Conservation (phyloP, 768 basidiomycete species). For the Pisolithus microcarpus region DNA sequence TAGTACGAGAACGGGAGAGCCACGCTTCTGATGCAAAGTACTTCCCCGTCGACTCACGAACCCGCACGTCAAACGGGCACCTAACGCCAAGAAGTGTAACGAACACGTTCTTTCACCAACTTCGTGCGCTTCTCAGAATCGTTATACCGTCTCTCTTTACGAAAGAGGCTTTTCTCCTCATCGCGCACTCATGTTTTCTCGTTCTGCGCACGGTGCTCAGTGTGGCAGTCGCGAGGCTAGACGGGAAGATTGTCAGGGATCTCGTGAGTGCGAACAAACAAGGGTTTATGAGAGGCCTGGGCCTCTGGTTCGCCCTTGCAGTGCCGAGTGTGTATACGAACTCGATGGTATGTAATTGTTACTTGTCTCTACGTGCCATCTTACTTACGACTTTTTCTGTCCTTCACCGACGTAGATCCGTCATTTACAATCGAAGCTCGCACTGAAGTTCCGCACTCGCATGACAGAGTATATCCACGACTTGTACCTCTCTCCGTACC, state of each 20-base stretch:
- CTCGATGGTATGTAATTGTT: slow-evolving; percentile 58
- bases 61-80: slow-evolving; percentile 14
- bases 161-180: slow-evolving; percentile 67
- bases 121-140: slow-evolving; percentile 66
- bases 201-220: slow-evolving; percentile 82
- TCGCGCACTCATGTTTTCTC: slow-evolving; percentile 78
- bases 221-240: slow-evolving; percentile 79
- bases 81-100: slow-evolving; percentile 59
- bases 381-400: not conserved
- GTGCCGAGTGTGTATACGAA: slow-evolving; percentile 95
- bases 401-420: slow-evolving; percentile 81
- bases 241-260: slow-evolving; percentile 84
- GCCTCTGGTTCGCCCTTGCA: slow-evolving; percentile 83
- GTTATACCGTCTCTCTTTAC: slow-evolving; percentile 56
- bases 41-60: slow-evolving; percentile 53
- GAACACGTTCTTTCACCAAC: slow-evolving; percentile 60
- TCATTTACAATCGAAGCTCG: slow-evolving; percentile 80
- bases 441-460: slow-evolving; percentile 75
- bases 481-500: slow-evolving; percentile 75
- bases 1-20: slow-evolving; percentile 51
- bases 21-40: slow-evolving; percentile 46
- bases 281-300: slow-evolving; percentile 77
- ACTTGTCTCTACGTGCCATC: not conserved
- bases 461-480: slow-evolving; percentile 89
- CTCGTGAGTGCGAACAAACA: slow-evolving; percentile 80